Evolutionary conservation across 331 rosid genomes (phyloP).

Genomic region (Pyrus hybrid): DNA sequence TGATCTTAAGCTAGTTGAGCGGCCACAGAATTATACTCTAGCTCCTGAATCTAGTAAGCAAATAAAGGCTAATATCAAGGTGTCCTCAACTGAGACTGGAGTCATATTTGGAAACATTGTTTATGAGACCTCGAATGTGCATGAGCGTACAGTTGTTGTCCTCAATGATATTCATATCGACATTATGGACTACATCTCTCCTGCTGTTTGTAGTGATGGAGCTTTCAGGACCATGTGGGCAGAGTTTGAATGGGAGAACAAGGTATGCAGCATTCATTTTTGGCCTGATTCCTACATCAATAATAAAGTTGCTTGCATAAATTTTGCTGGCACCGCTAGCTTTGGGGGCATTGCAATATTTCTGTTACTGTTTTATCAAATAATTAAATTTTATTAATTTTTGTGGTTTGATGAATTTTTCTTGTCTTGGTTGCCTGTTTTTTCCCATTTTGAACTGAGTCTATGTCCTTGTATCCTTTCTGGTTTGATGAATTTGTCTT

Average conservation of each 20-base stretch:
- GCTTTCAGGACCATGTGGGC: conserved; percentile 15
- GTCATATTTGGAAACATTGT: conserved; percentile 22
- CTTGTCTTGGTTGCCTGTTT: no score
- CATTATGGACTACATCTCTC: conserved; percentile 14
- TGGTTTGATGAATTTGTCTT: background rate
- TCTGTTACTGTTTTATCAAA: background rate
- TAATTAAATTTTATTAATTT: background rate
- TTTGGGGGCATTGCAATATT: background rate
- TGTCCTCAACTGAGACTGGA: conserved; percentile 20
- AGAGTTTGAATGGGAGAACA: conserved; percentile 16
- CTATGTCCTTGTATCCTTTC: background rate
- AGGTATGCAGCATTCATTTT: background rate
- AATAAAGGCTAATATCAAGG: conserved; percentile 16
- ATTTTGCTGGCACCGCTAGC: background rate
- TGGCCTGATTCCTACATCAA: background rate
- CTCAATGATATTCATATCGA: conserved; percentile 14
- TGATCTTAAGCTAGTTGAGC: conserved; percentile 22
- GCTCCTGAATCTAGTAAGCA: conserved; percentile 18
- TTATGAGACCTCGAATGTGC: conserved; percentile 10
- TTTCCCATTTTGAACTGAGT: no score
- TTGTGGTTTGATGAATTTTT: no score
- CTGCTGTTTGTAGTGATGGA: conserved; percentile 10
- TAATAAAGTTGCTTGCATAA: background rate
- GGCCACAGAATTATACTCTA: conserved; percentile 15
- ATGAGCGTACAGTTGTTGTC: conserved; percentile 2